phyloP scores from a whole-genome alignment of 2,329 filamentous ascomycete genomes.

The Alternaria sp. region DNA sequence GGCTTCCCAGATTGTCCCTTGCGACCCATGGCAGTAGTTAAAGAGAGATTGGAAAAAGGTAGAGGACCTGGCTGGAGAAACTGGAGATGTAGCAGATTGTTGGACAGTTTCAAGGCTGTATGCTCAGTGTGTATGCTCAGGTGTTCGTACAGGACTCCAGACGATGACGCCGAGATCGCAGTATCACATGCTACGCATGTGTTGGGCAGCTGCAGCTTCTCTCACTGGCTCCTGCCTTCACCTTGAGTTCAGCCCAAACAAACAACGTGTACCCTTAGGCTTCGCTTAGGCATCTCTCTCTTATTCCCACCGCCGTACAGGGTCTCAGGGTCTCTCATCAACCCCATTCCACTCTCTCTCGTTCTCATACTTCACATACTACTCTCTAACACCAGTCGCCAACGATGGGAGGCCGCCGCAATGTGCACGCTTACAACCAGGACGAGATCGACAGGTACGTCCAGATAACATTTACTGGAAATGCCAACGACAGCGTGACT shows the following conservation, averaged over 20 bases:
- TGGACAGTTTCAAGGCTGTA: background rate
- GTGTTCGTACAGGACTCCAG: background rate
- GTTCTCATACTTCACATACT: background rate
- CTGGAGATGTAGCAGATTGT: accelerated
- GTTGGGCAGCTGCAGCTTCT: background rate
- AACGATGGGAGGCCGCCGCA: slow-evolving; percentile 6
- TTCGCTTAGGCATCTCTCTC: background rate
- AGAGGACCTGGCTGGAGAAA: background rate
- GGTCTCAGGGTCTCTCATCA: background rate
- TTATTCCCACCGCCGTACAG: background rate
- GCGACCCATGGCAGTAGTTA: background rate
- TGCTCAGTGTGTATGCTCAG: background rate
- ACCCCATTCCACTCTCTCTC: background rate
- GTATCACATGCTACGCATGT: background rate
- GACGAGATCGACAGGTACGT: slow-evolving; percentile 20
- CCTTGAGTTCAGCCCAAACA: slow-evolving; percentile 4
- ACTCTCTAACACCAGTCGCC: background rate
- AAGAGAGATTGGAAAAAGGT: background rate
- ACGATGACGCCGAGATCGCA: background rate
- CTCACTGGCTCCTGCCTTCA: slow-evolving; percentile 8
- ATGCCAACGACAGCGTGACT: background rate
- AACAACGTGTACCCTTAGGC: background rate
- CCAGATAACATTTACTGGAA: background rate
- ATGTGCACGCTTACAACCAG: slow-evolving; percentile 13
- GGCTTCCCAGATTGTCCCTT: background rate